Evolutionary conservation across 140 eudicot genomes (phyloP).

Genomic region (Anethum foeniculum): DNA sequence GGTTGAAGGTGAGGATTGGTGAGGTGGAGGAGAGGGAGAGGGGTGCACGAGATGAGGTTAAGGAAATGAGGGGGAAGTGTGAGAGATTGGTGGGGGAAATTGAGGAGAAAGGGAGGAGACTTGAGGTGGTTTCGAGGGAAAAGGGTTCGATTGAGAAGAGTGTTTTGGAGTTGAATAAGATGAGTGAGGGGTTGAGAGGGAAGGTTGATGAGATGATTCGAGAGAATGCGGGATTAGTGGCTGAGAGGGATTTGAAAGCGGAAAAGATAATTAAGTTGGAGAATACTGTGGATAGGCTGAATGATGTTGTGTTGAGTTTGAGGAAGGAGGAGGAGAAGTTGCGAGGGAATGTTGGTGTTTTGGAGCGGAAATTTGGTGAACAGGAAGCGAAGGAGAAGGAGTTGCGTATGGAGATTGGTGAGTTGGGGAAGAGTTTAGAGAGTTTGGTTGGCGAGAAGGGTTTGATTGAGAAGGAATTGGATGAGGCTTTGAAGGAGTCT

Average conservation of each 20-base stretch:
- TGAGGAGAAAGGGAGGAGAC: conserved; percentile 14
- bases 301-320: conserved; percentile 34
- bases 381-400: conserved; percentile 30
- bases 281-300: conserved; percentile 26
- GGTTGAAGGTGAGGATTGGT: conserved; percentile 19
- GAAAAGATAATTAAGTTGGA: conserved; percentile 31
- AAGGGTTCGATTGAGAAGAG: conserved; percentile 26
- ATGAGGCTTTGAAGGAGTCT: conserved; percentile 27
- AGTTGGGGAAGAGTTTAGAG: conserved; percentile 23
- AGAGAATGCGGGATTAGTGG: conserved; percentile 31
- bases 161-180: conserved; percentile 27
- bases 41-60: conserved; percentile 22
- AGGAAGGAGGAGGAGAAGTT: conserved; percentile 33
- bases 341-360: conserved; percentile 26
- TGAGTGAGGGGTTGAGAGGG: conserved; percentile 25
- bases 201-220: conserved; percentile 21
- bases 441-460: conserved; percentile 36
- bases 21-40: conserved; percentile 34
- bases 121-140: conserved; percentile 21
- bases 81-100: conserved; percentile 27
- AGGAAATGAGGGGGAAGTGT: conserved; percentile 16
- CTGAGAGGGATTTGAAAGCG: conserved; percentile 31
- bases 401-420: conserved; percentile 25
- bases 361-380: conserved; percentile 40
- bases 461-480: conserved; percentile 28